A percentile compares a stretch with the other conserved stretches of the same genome.
Conservation (phyloP, 148 eudicot species). For the Camellia granthamiana region DNA sequence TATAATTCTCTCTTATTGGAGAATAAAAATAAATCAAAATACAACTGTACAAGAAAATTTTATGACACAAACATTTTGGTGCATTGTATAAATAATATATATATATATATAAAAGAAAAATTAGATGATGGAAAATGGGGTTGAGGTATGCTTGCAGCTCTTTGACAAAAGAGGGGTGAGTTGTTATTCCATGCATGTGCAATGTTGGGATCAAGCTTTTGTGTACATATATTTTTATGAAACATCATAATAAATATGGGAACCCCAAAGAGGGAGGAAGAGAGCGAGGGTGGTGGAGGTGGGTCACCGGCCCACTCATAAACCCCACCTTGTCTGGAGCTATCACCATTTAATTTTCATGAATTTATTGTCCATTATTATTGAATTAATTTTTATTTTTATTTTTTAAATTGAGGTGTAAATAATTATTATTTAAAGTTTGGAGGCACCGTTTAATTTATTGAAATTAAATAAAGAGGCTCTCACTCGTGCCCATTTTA, state of each 20-base stretch:
- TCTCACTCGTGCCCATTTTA: neutral
- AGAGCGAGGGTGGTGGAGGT: neutral
- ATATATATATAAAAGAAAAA: too few species aligned
- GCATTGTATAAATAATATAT: too few species aligned
- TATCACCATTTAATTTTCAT: constrained; percentile 8
- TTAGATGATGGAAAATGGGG: too few species aligned
- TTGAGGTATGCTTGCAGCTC: too few species aligned
- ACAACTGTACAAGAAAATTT: too few species aligned
- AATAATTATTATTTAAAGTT: neutral
- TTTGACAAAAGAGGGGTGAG: too few species aligned
- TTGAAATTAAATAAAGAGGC: neutral
- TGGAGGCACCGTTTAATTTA: constrained; percentile 9
- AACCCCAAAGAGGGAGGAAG: neutral
- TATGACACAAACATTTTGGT: too few species aligned
- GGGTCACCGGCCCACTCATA: constrained; percentile 14
- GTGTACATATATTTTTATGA: too few species aligned
- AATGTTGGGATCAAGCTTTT: neutral
- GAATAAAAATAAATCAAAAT: too few species aligned
- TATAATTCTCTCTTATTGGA: too few species aligned
- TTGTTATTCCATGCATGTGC: neutral
- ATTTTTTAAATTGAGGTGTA: neutral
- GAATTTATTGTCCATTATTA: neutral
- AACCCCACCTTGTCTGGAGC: neutral
- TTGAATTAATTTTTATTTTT: too few species aligned
- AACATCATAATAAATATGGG: too few species aligned